phyloP scores from a whole-genome alignment of 2,329 filamentous ascomycete genomes.

The Ilyonectria mors-panacis region DNA sequence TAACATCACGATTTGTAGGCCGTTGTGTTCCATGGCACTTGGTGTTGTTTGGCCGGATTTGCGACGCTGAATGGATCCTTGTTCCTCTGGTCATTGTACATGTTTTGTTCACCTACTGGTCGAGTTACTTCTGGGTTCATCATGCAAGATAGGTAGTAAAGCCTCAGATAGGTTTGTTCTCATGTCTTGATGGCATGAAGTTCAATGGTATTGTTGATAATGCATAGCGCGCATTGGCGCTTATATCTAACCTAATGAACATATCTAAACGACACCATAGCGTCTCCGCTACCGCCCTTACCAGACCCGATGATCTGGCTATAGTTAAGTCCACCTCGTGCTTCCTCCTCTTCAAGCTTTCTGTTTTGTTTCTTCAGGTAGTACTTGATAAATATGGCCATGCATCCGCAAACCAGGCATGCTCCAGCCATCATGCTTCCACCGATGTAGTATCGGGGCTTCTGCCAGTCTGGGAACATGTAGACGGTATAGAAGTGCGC shows the following conservation, averaged over 20 bases:
- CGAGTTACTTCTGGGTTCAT: no score
- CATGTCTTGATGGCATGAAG: no score
- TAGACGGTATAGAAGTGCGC: slow-evolving; percentile 50
- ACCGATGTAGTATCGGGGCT: slow-evolving; percentile 50
- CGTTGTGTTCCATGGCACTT: no score
- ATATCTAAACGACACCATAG: slow-evolving; percentile 27
- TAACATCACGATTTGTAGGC: no score
- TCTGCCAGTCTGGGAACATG: slow-evolving; percentile 50
- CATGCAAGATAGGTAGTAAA: no score
- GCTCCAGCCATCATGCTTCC: slow-evolving; percentile 46
- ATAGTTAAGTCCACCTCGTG: slow-evolving; percentile 13
- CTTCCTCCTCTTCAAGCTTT: slow-evolving; percentile 43
- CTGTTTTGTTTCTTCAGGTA: slow-evolving; percentile 44
- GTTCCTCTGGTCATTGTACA: no score
- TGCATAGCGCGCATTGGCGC: no score
- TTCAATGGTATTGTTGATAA: no score
- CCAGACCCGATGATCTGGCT: slow-evolving; percentile 18
- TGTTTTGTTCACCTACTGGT: no score
- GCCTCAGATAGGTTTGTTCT: no score
- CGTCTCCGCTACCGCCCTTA: background rate
- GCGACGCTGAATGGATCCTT: no score
- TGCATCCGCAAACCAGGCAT: slow-evolving; percentile 42
- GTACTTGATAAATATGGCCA: slow-evolving; percentile 49
- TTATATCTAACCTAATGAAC: slow-evolving; percentile 6
- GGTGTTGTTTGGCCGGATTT: no score